Evolutionary conservation across 2,329 filamentous ascomycete species (phyloP).

Genomic region (Cytospora piceae): DNA sequence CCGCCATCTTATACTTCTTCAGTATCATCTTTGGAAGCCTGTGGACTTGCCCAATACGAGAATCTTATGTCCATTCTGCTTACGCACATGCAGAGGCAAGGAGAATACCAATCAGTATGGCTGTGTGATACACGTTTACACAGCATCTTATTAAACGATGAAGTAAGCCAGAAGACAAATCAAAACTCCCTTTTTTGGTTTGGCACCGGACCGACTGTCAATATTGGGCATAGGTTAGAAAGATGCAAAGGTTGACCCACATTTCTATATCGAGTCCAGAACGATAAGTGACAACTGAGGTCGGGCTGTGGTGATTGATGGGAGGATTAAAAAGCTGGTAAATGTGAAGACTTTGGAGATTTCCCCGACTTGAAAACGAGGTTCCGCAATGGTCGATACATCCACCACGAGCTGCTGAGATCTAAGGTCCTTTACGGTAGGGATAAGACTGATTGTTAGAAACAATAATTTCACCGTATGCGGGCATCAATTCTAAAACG

Average conservation of each 20-base stretch:
- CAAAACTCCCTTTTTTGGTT: background rate
- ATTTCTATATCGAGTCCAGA: background rate
- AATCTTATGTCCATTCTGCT: too few species aligned
- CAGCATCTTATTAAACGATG: background rate
- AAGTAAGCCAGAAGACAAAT: background rate
- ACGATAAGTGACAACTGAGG: background rate
- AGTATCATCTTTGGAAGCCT: background rate
- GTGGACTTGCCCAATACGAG: background rate
- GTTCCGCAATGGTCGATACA: too few species aligned
- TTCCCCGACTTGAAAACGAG: too few species aligned
- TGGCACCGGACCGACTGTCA: background rate
- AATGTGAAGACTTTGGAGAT: too few species aligned
- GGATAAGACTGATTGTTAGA: too few species aligned
- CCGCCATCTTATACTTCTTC: background rate
- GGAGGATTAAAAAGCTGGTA: too few species aligned
- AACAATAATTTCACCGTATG: too few species aligned
- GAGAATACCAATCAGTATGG: background rate
- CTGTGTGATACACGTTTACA: background rate
- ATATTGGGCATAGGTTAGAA: background rate
- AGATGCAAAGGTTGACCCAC: background rate
- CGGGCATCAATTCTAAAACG: too few species aligned
- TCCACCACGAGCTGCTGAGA: too few species aligned
- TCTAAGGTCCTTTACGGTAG: too few species aligned
- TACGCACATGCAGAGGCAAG: background rate
- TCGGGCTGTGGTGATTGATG: too few species aligned